A percentile compares a stretch with the other conserved stretches of the same genome.
Evolutionary conservation across 352 stramenopile genomes (phyloP).

Genomic region (Phytophthora pini): DNA sequence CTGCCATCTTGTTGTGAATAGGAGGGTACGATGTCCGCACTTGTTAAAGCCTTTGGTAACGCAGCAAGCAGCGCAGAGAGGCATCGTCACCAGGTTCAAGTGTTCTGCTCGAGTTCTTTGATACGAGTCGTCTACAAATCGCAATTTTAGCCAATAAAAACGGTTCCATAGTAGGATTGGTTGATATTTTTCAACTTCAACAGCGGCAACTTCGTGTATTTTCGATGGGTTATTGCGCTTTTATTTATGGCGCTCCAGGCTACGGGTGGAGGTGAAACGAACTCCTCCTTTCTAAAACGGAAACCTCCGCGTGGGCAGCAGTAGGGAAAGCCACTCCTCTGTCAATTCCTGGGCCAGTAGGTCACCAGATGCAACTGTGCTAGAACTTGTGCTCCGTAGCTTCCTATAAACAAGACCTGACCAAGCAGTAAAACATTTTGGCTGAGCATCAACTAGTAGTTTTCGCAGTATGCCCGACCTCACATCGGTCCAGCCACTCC

Average conservation of each 20-base stretch:
- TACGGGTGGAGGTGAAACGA: slow-evolving; percentile 15
- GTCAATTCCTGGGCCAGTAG: slow-evolving; percentile 16
- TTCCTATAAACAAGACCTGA: background rate
- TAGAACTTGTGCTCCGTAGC: slow-evolving; percentile 15
- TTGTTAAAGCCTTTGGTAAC: slow-evolving; percentile 85
- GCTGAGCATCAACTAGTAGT: background rate
- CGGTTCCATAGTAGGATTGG: slow-evolving; percentile 2
- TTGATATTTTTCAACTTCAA: slow-evolving; percentile 19
- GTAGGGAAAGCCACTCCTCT: slow-evolving; percentile 7
- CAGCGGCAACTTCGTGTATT: slow-evolving; percentile 9
- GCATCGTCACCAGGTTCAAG: slow-evolving; percentile 52
- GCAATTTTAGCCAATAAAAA: slow-evolving; percentile 38
- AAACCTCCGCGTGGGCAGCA: slow-evolving; percentile 21
- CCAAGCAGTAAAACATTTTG: too few relatives aligned
- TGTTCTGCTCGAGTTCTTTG: slow-evolving; percentile 14
- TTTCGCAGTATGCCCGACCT: slow-evolving; percentile 44
- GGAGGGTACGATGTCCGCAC: slow-evolving; percentile 24
- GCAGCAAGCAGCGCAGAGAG: slow-evolving; percentile 73
- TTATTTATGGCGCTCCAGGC: slow-evolving; percentile 7
- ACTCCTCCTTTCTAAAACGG: slow-evolving; percentile 24
- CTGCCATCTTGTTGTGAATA: background rate
- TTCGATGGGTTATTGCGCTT: slow-evolving; percentile 4
- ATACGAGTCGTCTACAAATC: slow-evolving; percentile 16
- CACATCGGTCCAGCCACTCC: slow-evolving; percentile 51
- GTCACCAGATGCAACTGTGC: slow-evolving; percentile 23